phyloP scores from a whole-genome alignment of 2,329 filamentous ascomycete species.

The Xylariaceae sp. region DNA sequence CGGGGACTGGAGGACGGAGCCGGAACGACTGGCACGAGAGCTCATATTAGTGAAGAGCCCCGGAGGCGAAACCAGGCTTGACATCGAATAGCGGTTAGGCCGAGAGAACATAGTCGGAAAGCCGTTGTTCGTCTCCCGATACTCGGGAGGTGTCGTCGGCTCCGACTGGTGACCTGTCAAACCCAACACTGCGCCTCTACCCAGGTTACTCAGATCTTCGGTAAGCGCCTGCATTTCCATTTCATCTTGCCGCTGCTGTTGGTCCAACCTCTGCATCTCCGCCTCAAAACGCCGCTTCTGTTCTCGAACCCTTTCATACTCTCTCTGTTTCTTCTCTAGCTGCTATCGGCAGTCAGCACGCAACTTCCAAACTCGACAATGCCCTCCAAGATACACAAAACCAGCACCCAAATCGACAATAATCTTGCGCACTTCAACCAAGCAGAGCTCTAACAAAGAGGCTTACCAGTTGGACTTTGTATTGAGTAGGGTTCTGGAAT shows the following conservation, averaged over 20 bases:
- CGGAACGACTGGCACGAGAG: constrained; percentile 64
- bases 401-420: constrained; percentile 2
- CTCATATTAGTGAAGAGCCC: constrained; percentile 56
- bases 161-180: constrained; percentile 79
- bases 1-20: constrained; percentile 77
- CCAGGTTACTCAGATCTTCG: constrained; percentile 56
- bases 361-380: constrained; percentile 2
- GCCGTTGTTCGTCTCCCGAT: constrained; percentile 66
- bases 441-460: background rate
- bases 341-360: constrained; percentile 44
- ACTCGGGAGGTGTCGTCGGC: constrained; percentile 93
- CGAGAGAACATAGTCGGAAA: constrained; percentile 79
- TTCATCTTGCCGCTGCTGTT: constrained; percentile 78
- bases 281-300: constrained; percentile 86
- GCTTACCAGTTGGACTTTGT: constrained; percentile 69
- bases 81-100: constrained; percentile 83
- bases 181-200: constrained; percentile 46
- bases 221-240: constrained; percentile 82
- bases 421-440: background rate
- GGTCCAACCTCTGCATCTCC: constrained; percentile 85
- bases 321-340: constrained; percentile 90
- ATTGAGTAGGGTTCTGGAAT: constrained; percentile 25
- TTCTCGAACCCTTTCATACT: constrained; percentile 87
- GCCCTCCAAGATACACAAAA: too few relatives aligned
- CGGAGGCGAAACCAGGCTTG: constrained; percentile 78